Conservation (phyloP, 83 land plant genomes). For the Picea abies region DNA sequence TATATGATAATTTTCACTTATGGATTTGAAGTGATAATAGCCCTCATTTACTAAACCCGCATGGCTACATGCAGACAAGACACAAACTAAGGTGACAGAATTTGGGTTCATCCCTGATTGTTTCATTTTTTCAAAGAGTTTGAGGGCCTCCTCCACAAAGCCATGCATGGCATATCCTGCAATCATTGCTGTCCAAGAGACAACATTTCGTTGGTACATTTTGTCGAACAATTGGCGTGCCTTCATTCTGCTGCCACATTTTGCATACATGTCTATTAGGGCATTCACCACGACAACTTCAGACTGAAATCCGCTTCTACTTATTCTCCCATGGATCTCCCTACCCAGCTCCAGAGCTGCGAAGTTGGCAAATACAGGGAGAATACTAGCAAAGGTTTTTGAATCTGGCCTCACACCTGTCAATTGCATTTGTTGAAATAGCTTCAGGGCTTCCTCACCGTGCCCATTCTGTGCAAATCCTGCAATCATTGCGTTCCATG, state of each 20-base stretch:
- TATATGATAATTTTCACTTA: constrained; percentile 1
- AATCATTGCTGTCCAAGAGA: constrained; percentile 69
- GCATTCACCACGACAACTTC: constrained; percentile 49
- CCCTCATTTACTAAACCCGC: too few relatives aligned
- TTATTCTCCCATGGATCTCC: constrained; percentile 41
- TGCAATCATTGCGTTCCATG: too few relatives aligned
- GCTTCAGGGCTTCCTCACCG: too few relatives aligned
- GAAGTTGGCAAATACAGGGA: too few relatives aligned
- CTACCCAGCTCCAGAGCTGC: constrained; percentile 36
- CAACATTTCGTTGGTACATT: constrained; percentile 41
- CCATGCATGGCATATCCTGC: constrained; percentile 46
- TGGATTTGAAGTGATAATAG: too few relatives aligned
- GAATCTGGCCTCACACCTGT: too few relatives aligned
- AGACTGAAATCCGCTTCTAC: constrained; percentile 31
- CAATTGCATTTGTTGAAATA: too few relatives aligned
- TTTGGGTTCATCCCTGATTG: constrained; percentile 36
- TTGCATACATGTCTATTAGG: constrained; percentile 52
- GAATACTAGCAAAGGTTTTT: too few relatives aligned
- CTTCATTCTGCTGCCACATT: constrained; percentile 38
- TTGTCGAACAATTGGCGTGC: constrained; percentile 35
- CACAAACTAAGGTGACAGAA: constrained; percentile 31
- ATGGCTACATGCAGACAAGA: constrained; percentile 45
- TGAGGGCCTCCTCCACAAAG: constrained; percentile 48
- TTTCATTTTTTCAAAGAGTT: constrained; percentile 41
- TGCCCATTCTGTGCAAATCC: too few relatives aligned